Conservation (phyloP, 768 basidiomycete species). For the Russula emetica region DNA sequence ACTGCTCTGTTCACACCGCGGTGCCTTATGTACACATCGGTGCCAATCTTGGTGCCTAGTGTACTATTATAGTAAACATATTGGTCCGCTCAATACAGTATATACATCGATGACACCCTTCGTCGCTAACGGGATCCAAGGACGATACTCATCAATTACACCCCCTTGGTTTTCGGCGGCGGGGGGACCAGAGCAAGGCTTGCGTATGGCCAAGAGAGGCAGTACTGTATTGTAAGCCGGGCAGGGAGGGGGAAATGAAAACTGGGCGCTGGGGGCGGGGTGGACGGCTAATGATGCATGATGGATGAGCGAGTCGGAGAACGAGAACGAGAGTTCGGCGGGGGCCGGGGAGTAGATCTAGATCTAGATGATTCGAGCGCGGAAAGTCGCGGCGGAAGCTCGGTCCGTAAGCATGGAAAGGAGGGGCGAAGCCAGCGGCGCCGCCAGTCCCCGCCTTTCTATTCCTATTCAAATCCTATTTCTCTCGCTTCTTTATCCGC, state of each 20-base stretch:
- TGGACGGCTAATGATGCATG: slow-evolving; percentile 13
- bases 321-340: slow-evolving; percentile 1
- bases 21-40: no score
- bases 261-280: not conserved
- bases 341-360: not conserved
- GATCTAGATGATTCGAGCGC: slow-evolving; percentile 11
- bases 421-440: not conserved
- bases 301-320: slow-evolving; percentile 5
- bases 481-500: no score
- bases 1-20: no score
- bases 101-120: no score
- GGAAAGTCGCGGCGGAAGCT: slow-evolving; percentile 19
- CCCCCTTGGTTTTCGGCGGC: no score
- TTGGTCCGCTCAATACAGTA: no score
- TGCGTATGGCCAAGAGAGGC: not conserved
- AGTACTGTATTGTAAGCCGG: not conserved
- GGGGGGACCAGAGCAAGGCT: not conserved
- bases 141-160: no score
- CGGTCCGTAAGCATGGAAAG: slow-evolving; percentile 12
- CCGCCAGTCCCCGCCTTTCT: no score
- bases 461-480: no score
- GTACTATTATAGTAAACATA: no score
- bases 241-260: not conserved
- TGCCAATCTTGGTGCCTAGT: no score
- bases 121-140: no score